Conservation (phyloP, 352 stramenopile species). For the Globisporangium takayamanum region DNA sequence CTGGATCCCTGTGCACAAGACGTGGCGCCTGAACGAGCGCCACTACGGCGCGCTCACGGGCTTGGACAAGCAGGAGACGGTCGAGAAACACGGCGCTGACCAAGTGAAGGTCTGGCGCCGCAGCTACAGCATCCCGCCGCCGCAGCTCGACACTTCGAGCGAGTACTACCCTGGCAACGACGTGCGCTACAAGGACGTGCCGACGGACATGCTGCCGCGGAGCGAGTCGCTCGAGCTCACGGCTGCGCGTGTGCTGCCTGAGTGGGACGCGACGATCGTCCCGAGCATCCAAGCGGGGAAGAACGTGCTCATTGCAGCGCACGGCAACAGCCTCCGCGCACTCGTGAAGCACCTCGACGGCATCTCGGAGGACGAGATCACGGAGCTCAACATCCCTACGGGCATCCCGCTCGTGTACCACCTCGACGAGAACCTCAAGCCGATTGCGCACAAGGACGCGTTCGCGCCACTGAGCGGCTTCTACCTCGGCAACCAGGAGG, state of each 20-base stretch:
- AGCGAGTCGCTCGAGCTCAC: slow-evolving; percentile 94
- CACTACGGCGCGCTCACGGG: slow-evolving; percentile 98
- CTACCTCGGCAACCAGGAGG: slow-evolving; percentile 93
- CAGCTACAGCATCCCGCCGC: slow-evolving; percentile 97
- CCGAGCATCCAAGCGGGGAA: slow-evolving; percentile 89
- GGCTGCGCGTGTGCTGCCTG: slow-evolving; percentile 86
- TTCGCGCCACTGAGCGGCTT: slow-evolving; percentile 82
- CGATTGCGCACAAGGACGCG: slow-evolving; percentile 71
- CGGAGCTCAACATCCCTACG: slow-evolving; percentile 93
- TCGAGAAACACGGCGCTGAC: slow-evolving; percentile 96
- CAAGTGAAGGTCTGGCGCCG: slow-evolving; percentile 95
- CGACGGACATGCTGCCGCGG: slow-evolving; percentile 79
- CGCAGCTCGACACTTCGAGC: slow-evolving; percentile 87
- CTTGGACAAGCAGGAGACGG: slow-evolving; percentile 98
- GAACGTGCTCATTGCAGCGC: slow-evolving; percentile 94
- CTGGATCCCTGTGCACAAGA: slow-evolving; percentile 94
- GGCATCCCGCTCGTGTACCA: slow-evolving; percentile 86
- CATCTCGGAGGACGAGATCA: slow-evolving; percentile 91
- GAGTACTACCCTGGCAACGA: slow-evolving; percentile 91
- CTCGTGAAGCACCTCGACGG: slow-evolving; percentile 94
- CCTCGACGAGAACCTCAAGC: slow-evolving; percentile 82
- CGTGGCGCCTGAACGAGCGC: slow-evolving; percentile 97
- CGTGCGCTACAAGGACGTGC: slow-evolving; percentile 86
- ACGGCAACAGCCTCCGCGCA: slow-evolving; percentile 91
- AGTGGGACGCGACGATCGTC: slow-evolving; percentile 90